Percentiles rank a stretch among this genome's conserved stretches.
phyloP scores from a whole-genome alignment of 2,329 filamentous ascomycete genomes.

The Cordyceps militaris region DNA sequence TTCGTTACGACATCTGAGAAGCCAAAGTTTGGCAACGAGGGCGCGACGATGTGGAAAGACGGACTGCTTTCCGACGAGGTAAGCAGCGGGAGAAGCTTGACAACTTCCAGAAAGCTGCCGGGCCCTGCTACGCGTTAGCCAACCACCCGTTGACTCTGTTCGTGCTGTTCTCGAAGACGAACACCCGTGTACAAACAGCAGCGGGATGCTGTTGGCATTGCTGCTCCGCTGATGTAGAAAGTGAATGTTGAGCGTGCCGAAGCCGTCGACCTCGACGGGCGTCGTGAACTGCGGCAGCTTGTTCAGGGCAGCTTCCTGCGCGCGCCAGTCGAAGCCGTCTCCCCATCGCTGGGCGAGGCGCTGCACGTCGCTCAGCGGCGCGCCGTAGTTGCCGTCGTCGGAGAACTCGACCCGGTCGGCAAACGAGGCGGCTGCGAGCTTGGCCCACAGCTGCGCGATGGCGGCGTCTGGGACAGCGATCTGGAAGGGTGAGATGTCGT shows the following conservation, averaged over 20 bases:
- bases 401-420: slow-evolving; percentile 26
- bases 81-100: slow-evolving; percentile 50
- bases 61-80: slow-evolving; percentile 25
- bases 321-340: slow-evolving; percentile 55
- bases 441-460: slow-evolving; percentile 24
- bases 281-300: slow-evolving; percentile 50
- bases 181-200: slow-evolving; percentile 62
- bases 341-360: slow-evolving; percentile 32
- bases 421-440: slow-evolving; percentile 25
- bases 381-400: slow-evolving; percentile 28
- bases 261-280: slow-evolving; percentile 46
- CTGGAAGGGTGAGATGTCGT: slow-evolving; percentile 27
- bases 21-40: slow-evolving; percentile 49
- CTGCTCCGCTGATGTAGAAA: slow-evolving; percentile 53
- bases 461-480: slow-evolving; percentile 27
- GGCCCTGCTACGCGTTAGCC: slow-evolving; percentile 37
- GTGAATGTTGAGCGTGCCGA: slow-evolving; percentile 54
- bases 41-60: slow-evolving; percentile 50
- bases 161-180: slow-evolving; percentile 12
- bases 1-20: slow-evolving; percentile 26
- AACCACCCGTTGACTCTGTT: neutral
- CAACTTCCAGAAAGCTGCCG: slow-evolving; percentile 60
- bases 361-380: slow-evolving; percentile 26
- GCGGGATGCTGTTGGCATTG: slow-evolving; percentile 47
- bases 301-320: slow-evolving; percentile 52